phyloP scores from a whole-genome alignment of 306 rosid species.

The Vigna radiata region DNA sequence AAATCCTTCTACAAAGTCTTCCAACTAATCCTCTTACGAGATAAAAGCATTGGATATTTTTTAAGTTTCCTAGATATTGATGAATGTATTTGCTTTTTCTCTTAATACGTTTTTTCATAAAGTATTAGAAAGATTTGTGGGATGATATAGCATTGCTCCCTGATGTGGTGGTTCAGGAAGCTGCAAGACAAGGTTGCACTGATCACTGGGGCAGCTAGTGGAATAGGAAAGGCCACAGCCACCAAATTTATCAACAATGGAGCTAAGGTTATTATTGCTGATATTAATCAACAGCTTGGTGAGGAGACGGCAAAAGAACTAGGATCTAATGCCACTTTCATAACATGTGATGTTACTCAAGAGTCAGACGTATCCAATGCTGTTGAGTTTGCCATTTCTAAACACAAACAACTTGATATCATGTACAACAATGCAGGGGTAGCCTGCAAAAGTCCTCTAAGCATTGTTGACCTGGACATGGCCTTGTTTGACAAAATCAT shows the following conservation, averaged over 20 bases:
- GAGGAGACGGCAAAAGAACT: slow-evolving; percentile 67
- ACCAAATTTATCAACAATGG: slow-evolving; percentile 75
- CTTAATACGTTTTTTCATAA: background rate
- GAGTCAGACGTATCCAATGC: slow-evolving; percentile 79
- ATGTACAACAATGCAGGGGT: slow-evolving; percentile 89
- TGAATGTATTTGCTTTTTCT: background rate
- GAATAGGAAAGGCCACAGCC: slow-evolving; percentile 87
- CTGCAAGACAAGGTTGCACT: slow-evolving; percentile 86
- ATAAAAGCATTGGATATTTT: background rate
- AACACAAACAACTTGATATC: slow-evolving; percentile 73
- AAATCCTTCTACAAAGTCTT: background rate
- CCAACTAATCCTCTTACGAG: background rate
- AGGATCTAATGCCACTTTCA: slow-evolving; percentile 73
- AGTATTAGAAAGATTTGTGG: background rate
- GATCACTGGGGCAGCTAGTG: slow-evolving; percentile 95
- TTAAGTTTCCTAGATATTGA: background rate
- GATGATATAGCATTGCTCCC: background rate
- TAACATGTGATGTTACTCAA: slow-evolving; percentile 73
- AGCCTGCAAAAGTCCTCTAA: slow-evolving; percentile 73
- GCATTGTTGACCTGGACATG: slow-evolving; percentile 72
- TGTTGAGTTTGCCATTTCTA: slow-evolving; percentile 71
- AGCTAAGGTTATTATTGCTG: slow-evolving; percentile 90
- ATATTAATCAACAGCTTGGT: slow-evolving; percentile 70
- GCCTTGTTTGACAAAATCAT: slow-evolving; percentile 64
- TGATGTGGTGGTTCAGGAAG: slow-evolving; percentile 53